Base-by-base conservation (phyloP, 225 moss, liverwort and hornwort species). In the Neckera pumila region DNA sequence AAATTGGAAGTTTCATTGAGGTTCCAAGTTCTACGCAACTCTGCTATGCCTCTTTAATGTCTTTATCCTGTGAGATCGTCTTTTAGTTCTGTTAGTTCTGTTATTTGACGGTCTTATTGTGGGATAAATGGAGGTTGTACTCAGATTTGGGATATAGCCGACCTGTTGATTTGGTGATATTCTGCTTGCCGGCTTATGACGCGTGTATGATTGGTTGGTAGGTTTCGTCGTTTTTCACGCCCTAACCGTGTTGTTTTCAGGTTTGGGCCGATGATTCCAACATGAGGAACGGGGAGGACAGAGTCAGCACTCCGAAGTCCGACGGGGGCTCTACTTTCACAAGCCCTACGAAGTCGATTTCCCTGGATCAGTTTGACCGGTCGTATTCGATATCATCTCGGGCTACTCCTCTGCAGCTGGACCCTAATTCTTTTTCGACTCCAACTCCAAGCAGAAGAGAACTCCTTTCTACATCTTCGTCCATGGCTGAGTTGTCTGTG, bases 271-370 rank as follows among this genome's bases (percentile, higher is more conserved):
- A 72, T 53, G 91, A 94, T 82, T 64, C 76, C 65, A 91, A 81
- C 83, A 2, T 28, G 62, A 89, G 90, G 76, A 90, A 92, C 81
- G 93, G 93, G 21, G 94, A 93, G 19, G 91, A 91, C 47, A 87
- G 86, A 57, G 88, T 89, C 6, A 93, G 86, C 85, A 89, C 86
- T 86, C 92, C 92, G 36, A 93, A 93, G 89, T 94, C 92, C 43
- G 91, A 91, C 36, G 87, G 88, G 33, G 92, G 93, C 60, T 93
- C 93, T 33, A 83, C 90, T 74, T 92, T 94, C 71, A 88, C 89
- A 9, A 94, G 93, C 84, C 94, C 92, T 56, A 87, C 92, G 83
- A 94, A 91, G 85, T 94, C 91, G 51, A 19, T 89, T 70, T 90
- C 87, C 40, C 34, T 89, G 67, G 94, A 92, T 79, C 88, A 67